These are phyloP conservation scores for Mycosarcoma mackinlayi DNA, from an alignment of 1,284 basidiomycete species.

Conservation along the genomic window DNA sequence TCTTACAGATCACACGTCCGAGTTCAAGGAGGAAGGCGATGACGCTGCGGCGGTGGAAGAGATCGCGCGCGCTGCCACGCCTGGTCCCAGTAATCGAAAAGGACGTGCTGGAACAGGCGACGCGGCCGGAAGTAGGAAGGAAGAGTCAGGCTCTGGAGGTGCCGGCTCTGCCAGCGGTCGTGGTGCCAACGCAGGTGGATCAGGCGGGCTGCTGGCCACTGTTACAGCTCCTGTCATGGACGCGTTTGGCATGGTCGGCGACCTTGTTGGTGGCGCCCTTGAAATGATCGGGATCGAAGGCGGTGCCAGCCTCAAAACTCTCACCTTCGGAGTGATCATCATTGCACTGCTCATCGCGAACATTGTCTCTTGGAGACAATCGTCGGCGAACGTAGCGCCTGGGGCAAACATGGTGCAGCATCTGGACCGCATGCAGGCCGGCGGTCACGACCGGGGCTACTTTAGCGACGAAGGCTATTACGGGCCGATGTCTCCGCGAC, in stretches of 20 bases:
- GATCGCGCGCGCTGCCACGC: conserved; percentile 50
- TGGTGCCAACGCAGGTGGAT: neutral
- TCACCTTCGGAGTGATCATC: conserved; percentile 61
- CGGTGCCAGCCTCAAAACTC: conserved; percentile 38
- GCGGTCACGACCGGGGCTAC: conserved; percentile 39
- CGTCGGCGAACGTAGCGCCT: conserved; percentile 3
- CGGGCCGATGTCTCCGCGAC: conserved; percentile 22
- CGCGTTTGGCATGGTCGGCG: conserved; percentile 41
- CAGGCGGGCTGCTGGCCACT: conserved; percentile 13
- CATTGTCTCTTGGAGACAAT: conserved; percentile 49
- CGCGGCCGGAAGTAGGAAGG: conserved; percentile 3
- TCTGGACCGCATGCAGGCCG: conserved; percentile 26
- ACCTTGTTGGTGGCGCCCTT: conserved; percentile 42
- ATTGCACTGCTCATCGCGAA: conserved; percentile 68
- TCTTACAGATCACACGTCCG: conserved; percentile 85
- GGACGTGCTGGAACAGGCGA: conserved; percentile 24
- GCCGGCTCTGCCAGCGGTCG: neutral
- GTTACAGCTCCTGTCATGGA: conserved; percentile 22
- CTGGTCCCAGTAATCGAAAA: conserved; percentile 25
- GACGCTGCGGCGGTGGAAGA: conserved; percentile 69
- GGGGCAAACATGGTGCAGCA: conserved; percentile 12
- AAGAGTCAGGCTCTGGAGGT: conserved; percentile 1
- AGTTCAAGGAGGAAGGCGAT: conserved; percentile 87
- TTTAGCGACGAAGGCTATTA: conserved; percentile 35
- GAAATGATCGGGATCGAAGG: conserved; percentile 36